A percentile compares a stretch with the other conserved stretches of the same genome.
Evolutionary conservation across 73 alveolate genomes (phyloP).

Genomic region (Paramecium biaurelia): DNA sequence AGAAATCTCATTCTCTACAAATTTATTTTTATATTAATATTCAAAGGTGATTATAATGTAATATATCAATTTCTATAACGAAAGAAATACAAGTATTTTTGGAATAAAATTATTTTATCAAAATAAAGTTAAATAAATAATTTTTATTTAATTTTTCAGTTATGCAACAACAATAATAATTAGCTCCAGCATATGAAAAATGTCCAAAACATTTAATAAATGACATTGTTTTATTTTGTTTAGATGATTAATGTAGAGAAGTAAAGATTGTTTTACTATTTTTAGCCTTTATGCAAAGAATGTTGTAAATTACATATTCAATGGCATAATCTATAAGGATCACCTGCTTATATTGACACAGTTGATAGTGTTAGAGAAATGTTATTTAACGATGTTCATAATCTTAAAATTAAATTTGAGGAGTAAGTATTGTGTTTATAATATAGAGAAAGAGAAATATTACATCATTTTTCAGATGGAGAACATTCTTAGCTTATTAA

Average conservation of each 20-base stretch:
- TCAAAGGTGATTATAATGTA: background rate
- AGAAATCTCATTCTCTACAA: background rate
- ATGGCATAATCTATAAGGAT: constrained; percentile 12
- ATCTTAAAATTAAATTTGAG: background rate
- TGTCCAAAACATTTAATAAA: background rate
- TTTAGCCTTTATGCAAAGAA: constrained; percentile 27
- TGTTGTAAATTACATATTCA: constrained; percentile 34
- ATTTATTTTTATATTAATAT: background rate
- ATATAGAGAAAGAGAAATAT: background rate
- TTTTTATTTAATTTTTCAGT: background rate
- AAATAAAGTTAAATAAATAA: background rate
- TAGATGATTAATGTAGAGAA: background rate
- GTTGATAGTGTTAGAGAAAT: constrained; percentile 9
- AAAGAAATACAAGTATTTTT: too few relatives aligned
- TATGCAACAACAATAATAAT: background rate
- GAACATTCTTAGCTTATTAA: background rate
- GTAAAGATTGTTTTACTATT: background rate
- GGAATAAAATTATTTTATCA: too few relatives aligned
- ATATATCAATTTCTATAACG: too few relatives aligned
- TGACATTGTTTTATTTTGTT: constrained; percentile 29
- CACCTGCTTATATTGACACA: background rate
- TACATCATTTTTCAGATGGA: constrained; percentile 12
- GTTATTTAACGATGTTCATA: background rate
- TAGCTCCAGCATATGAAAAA: constrained; percentile 25
- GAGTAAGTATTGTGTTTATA: background rate